Evolutionary conservation across 2,329 filamentous ascomycete genomes (phyloP), one percentile per base, ranked within the genome.

Genomic region (Aspergillus flavus): DNA sequence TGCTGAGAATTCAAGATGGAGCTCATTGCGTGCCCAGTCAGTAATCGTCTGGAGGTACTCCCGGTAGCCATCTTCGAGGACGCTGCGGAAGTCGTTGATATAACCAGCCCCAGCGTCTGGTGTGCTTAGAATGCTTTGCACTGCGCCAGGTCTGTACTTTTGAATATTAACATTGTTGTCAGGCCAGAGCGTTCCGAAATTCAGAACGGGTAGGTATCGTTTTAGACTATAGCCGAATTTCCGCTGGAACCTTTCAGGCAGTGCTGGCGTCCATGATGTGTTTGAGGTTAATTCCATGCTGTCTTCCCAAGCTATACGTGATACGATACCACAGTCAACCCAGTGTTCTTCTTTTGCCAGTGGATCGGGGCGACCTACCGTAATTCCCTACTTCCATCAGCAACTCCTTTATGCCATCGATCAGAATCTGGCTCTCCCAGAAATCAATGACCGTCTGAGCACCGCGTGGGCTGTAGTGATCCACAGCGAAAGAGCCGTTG

Each of bases 391-490:
- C 72, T 7, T 74, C 60, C 43, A 58, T 57, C 4, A 81, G 55
- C 2, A 77, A 64, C 10, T 73, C 67, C 26, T 66, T 71, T 1
- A 72, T 69, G 0, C 71, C 73, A 52, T 75, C 71, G 6, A 66
- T 66, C 0, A 82, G 65, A 12, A 82, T 67, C 21, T 79, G 68
- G 14, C 80, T 61, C 36, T 81, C 76, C 75, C 75, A 79, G 61
- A 81, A 82, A 10, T 76, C 61, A 0, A 70, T 76, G 1, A 73
- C 68, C 0, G 71, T 69, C 50, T 75, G 65, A 0, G 81, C 80
- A 3, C 80, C 81, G 1, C 61, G 58, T 2, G 70, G 58, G 11
- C 73, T 78, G 65, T 78, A 82, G 64, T 82, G 79, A 64, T 80
- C 78, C 3, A 79, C 76, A 4, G 70, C 70, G 57, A 68, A 78